These are phyloP conservation scores for Whalleya microplaca DNA, from an alignment of 2,329 filamentous ascomycete species.

Conservation along the genomic window DNA sequence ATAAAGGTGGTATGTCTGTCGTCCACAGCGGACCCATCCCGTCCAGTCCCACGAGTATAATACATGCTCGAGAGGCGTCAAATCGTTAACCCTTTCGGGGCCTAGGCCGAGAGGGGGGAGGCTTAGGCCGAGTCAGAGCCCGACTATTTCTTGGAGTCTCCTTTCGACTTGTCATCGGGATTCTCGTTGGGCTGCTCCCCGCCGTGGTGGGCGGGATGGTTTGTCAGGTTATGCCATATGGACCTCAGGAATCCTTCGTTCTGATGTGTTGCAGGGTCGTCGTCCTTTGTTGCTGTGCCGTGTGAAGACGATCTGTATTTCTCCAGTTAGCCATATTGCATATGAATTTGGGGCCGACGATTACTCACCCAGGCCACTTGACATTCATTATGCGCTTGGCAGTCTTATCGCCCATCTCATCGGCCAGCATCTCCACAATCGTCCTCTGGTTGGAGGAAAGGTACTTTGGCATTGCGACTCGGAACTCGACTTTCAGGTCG, in stretches of 20 bases:
- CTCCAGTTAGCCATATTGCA: constrained; percentile 14
- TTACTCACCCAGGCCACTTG: constrained; percentile 54
- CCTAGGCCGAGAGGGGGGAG: not conserved
- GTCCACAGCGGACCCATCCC: constrained; percentile 10
- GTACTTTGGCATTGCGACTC: constrained; percentile 93
- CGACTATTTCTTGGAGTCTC: constrained; percentile 33
- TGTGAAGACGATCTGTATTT: constrained; percentile 17
- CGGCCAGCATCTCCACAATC: constrained; percentile 91
- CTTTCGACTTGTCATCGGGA: constrained; percentile 29
- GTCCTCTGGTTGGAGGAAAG: constrained; percentile 88
- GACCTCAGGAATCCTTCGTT: constrained; percentile 91
- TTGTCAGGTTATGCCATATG: constrained; percentile 91
- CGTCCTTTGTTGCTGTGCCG: constrained; percentile 34
- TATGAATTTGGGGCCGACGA: not conserved
- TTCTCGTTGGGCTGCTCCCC: constrained; percentile 32
- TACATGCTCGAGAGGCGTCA: constrained; percentile 31
- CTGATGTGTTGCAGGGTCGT: constrained; percentile 59
- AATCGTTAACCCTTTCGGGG: constrained; percentile 35
- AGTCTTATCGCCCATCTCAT: constrained; percentile 92
- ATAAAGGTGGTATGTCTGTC: constrained; percentile 18
- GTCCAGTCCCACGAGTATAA: constrained; percentile 28
- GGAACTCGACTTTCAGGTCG: constrained; percentile 92
- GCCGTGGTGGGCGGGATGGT: constrained; percentile 62
- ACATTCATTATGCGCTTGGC: constrained; percentile 94
- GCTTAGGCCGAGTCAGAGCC: constrained; percentile 33